Base-by-base conservation (phyloP, 2,329 filamentous ascomycete species). In the Rhynchosporium secalis region DNA sequence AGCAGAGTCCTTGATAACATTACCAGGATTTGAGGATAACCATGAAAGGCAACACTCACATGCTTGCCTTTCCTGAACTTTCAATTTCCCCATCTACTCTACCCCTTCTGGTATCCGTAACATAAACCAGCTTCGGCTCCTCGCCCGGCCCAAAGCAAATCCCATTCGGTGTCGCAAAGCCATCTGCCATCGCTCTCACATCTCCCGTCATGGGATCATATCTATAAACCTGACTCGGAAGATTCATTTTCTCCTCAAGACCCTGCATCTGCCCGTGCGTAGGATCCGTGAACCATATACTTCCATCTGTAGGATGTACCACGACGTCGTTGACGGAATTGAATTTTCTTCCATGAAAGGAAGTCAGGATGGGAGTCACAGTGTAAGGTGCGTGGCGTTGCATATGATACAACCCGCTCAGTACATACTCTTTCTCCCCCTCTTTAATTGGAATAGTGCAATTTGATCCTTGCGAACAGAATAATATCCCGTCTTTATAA, bases 271-370 rank as follows among this genome's bases (percentile, higher is more conserved):
- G 82, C 3, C 83, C 86, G 66, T 88, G 88, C 7, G 80, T 77
- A 0, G 83, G 81, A 62, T 88, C 85, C 1, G 85, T 88, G 68
- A 88, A 87, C 76, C 86, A 88, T n/a, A 88, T 75, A 31, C 84
- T 79, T n/a, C 79, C 78, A 61, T 81, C 85, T 10, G 73, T 71
- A 36, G 83, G 78, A 66, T 86, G 79, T 1, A 79, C 77, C 48
- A 51, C 48, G 0, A 83, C 77, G 63, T 88, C 85, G 65, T 87
- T 87, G 10, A 86, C 73, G 0, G 83, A 86, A 70, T 80, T 85
- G 73, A 87, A 87, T 46, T 26, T 77, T 2, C 83, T 79, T 20
- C 85, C 84, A 56, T 83, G 83, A 70, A 78, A 88, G 71, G 83
- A 85, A 67, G 84, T 84, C 15, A 88, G 62, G 12, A 88, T 74